Evolutionary conservation across 78 protist species (phyloP).

Genomic region (Planoprotostelium fungivorum): DNA sequence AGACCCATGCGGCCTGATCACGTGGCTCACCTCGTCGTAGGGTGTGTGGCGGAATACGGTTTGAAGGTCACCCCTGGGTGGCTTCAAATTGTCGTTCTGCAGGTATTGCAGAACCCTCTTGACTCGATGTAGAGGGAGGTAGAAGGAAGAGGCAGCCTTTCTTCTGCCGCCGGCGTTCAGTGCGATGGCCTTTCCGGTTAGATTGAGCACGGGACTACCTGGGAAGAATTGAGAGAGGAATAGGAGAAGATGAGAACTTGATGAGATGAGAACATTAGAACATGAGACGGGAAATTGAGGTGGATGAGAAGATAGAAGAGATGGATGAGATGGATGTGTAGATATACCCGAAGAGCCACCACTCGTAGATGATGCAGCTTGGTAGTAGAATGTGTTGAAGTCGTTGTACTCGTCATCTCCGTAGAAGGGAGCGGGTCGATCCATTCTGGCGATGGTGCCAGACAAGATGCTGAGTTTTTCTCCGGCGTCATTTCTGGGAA

Average conservation of each 20-base stretch:
- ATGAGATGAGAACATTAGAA: no score
- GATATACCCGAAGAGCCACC: conserved; percentile 30
- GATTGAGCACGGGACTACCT: conserved; percentile 21
- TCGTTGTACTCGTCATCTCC: conserved; percentile 26
- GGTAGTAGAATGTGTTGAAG: conserved; percentile 57
- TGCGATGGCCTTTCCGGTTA: conserved; percentile 27
- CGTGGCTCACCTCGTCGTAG: conserved; percentile 18
- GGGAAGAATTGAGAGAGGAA: neutral
- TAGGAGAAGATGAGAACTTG: no score
- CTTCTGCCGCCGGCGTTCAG: conserved; percentile 23
- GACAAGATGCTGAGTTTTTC: conserved; percentile 53
- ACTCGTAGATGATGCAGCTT: conserved; percentile 36
- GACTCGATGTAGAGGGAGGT: conserved; percentile 35
- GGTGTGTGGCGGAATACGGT: neutral
- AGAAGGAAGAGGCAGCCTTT: conserved; percentile 30
- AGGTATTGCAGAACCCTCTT: neutral
- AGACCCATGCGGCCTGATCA: neutral
- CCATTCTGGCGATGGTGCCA: conserved; percentile 55
- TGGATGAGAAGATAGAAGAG: no score
- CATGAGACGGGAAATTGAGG: no score
- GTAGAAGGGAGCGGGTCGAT: conserved; percentile 42
- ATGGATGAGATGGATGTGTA: no score
- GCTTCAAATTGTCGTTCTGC: neutral
- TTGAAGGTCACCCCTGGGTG: neutral
- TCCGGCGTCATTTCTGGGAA: conserved; percentile 37